Evolutionary conservation across 441 rosid genomes (phyloP).

Genomic region (Bruguiera hainesii): DNA sequence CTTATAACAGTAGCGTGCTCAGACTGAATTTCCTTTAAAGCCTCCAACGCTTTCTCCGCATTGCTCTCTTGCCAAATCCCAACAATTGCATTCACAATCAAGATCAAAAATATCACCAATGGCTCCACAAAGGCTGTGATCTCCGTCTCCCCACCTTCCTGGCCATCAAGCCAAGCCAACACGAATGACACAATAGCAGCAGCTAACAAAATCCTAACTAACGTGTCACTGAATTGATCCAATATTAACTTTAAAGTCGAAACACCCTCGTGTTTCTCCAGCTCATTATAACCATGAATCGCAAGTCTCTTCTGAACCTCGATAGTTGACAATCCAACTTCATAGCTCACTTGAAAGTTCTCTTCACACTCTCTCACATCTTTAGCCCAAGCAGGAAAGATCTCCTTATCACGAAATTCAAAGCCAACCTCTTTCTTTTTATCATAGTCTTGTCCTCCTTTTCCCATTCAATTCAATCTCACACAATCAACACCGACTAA

Average conservation of each 20-base stretch:
- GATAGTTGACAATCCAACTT: slow-evolving; percentile 41
- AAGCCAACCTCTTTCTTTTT: slow-evolving; percentile 21
- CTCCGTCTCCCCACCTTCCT: slow-evolving; percentile 88
- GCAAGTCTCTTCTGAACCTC: slow-evolving; percentile 51
- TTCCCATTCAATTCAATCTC: slow-evolving; percentile 51
- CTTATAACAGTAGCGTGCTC: slow-evolving; percentile 68
- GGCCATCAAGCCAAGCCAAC: slow-evolving; percentile 78
- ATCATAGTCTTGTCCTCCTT: slow-evolving; percentile 58
- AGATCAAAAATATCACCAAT: slow-evolving; percentile 75
- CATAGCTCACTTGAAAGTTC: slow-evolving; percentile 37
- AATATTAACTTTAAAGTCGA: slow-evolving; percentile 55
- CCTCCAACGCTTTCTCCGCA: slow-evolving; percentile 87
- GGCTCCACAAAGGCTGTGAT: slow-evolving; percentile 94
- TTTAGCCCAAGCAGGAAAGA: slow-evolving; percentile 73
- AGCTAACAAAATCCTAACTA: slow-evolving; percentile 74
- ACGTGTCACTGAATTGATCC: slow-evolving; percentile 83
- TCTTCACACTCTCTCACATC: slow-evolving; percentile 57
- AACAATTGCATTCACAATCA: slow-evolving; percentile 80
- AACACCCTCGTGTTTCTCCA: slow-evolving; percentile 73
- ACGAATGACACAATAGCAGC: slow-evolving; percentile 79
- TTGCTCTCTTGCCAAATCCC: slow-evolving; percentile 92
- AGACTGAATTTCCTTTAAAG: slow-evolving; percentile 88
- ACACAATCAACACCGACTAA: background rate
- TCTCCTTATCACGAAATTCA: slow-evolving; percentile 20
- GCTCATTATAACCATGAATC: slow-evolving; percentile 70